Conservation (phyloP, 371 early-diverging fungal species). For the Rhizopus arrhizus region DNA sequence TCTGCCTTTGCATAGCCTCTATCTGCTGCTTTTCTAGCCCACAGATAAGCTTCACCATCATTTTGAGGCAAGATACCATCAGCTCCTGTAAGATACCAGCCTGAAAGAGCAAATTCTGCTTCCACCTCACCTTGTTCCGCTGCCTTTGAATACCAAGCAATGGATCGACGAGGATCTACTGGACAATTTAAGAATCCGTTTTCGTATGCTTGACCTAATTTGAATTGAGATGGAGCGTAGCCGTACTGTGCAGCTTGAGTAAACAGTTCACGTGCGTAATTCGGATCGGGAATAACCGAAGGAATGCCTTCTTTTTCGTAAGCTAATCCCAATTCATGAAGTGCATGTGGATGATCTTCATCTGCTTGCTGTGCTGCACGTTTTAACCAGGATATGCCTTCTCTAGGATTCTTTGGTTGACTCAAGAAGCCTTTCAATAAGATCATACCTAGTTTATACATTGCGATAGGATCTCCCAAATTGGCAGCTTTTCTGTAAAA, state of each 20-base stretch:
- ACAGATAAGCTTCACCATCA: constrained; percentile 84
- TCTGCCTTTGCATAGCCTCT: constrained; percentile 84
- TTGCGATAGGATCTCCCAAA: constrained; percentile 89
- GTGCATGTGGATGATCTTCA: constrained; percentile 87
- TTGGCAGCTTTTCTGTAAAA: constrained; percentile 94
- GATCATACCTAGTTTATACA: constrained; percentile 94
- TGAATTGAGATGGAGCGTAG: constrained; percentile 91
- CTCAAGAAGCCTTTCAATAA: constrained; percentile 78
- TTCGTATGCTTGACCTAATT: constrained; percentile 93
- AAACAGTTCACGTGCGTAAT: constrained; percentile 88
- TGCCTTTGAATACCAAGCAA: constrained; percentile 95
- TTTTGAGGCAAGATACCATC: constrained; percentile 78
- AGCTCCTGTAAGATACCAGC: constrained; percentile 89
- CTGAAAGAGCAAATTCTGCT: constrained; percentile 82
- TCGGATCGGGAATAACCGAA: constrained; percentile 77
- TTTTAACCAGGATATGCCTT: constrained; percentile 93
- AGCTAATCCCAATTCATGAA: constrained; percentile 89
- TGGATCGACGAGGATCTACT: constrained; percentile 86
- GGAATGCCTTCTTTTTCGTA: constrained; percentile 84
- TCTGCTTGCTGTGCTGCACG: constrained; percentile 88
- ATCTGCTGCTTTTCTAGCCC: constrained; percentile 88
- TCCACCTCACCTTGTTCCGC: constrained; percentile 87
- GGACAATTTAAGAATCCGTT: constrained; percentile 90
- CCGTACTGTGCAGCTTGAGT: constrained; percentile 91
- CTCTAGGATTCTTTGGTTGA: constrained; percentile 74